Conservation (phyloP, 345 rosid genomes). For the Boechera retrofracta region DNA sequence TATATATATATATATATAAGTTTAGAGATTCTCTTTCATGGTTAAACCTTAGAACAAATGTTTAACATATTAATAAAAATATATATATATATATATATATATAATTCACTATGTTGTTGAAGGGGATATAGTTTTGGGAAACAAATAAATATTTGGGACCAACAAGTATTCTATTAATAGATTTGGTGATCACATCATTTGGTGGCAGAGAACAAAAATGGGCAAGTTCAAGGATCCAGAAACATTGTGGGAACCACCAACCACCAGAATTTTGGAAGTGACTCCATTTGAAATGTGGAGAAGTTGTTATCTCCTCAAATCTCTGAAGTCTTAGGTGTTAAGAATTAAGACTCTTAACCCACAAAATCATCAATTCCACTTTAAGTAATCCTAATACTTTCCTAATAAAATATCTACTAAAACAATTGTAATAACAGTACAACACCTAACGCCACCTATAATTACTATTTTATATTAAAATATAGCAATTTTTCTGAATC, state of each 20-base stretch:
- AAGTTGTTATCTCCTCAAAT: conserved; percentile 37
- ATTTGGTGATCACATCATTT: conserved; percentile 50
- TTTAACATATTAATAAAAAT: neutral
- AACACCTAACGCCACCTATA: neutral
- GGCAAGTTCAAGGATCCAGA: conserved; percentile 77
- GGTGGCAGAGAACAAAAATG: conserved; percentile 53
- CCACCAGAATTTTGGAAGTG: conserved; percentile 47
- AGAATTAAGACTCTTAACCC: conserved; percentile 23
- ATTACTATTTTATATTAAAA: neutral
- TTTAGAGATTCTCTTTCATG: neutral
- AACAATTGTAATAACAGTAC: conserved; percentile 1
- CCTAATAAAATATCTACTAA: neutral
- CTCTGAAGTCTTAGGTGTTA: neutral
- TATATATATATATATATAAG: neutral
- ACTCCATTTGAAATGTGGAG: conserved; percentile 33
- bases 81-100: neutral
- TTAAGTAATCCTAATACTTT: conserved; percentile 13
- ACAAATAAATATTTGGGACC: conserved; percentile 46
- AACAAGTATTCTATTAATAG: conserved; percentile 41
- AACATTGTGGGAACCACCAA: conserved; percentile 49
- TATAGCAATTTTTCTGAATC: neutral
- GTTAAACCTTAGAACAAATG: neutral
- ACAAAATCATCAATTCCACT: conserved; percentile 26
- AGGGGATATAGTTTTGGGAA: conserved; percentile 12
- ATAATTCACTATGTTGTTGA: neutral